Conservation (phyloP, 2,329 filamentous ascomycete genomes). For the Verticillium albo-atrum region DNA sequence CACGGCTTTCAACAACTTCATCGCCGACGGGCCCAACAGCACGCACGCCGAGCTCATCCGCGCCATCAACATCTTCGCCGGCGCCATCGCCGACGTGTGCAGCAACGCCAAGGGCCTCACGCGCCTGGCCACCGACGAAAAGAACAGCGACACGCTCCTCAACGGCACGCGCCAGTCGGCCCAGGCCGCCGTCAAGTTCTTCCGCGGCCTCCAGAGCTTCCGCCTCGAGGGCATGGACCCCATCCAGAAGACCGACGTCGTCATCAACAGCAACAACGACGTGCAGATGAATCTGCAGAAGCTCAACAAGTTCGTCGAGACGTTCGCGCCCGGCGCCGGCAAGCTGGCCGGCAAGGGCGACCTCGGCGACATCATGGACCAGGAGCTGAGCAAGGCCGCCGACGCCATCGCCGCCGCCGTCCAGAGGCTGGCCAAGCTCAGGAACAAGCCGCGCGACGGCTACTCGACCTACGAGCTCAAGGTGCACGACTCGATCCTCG, state of each 20-base stretch:
- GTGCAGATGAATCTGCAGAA: slow-evolving; percentile 92
- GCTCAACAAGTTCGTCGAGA: slow-evolving; percentile 88
- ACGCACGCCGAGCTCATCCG: slow-evolving; percentile 89
- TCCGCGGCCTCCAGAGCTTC: slow-evolving; percentile 91
- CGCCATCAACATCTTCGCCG: slow-evolving; percentile 83
- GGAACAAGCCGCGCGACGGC: slow-evolving; percentile 92
- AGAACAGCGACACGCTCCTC: slow-evolving; percentile 83
- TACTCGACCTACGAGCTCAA: slow-evolving; percentile 95
- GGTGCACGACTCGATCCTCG: slow-evolving; percentile 92
- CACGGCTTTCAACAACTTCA: slow-evolving; percentile 97
- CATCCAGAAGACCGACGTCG: slow-evolving; percentile 90
- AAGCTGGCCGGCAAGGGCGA: slow-evolving; percentile 81
- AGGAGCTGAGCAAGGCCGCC: slow-evolving; percentile 86
- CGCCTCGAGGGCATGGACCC: slow-evolving; percentile 86
- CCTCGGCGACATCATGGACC: slow-evolving; percentile 87
- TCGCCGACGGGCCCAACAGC: slow-evolving; percentile 91
- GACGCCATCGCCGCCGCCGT: slow-evolving; percentile 92
- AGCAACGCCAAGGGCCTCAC: slow-evolving; percentile 95
- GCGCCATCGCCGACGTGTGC: slow-evolving; percentile 87
- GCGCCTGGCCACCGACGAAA: slow-evolving; percentile 90
- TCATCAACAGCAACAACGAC: slow-evolving; percentile 96
- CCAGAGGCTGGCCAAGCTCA: slow-evolving; percentile 82
- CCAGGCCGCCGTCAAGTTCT: slow-evolving; percentile 85
- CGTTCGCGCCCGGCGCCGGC: slow-evolving; percentile 81
- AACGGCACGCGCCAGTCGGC: slow-evolving; percentile 80